A percentile compares a stretch with the other conserved stretches of the same genome.
phyloP scores from a whole-genome alignment of 768 basidiomycete genomes.

The Lactifluus piperatus region DNA sequence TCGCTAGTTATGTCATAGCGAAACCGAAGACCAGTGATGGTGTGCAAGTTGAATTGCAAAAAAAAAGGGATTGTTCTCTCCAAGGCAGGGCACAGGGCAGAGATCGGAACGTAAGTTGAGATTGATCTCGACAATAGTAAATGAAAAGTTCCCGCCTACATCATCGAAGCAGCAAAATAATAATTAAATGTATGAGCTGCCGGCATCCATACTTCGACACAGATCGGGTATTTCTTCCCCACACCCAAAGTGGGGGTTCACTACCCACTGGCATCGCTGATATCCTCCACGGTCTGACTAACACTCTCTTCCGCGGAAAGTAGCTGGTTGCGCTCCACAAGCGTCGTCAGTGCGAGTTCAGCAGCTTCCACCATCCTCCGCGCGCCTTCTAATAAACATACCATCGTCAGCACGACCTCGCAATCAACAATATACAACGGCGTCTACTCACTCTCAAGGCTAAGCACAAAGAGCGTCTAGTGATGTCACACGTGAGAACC shows the following conservation, averaged over 20 bases:
- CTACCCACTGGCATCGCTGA: not conserved
- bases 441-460: conserved; percentile 42
- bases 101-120: no score
- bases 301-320: not conserved
- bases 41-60: no score
- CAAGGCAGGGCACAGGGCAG: no score
- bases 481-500: not conserved
- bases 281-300: not conserved
- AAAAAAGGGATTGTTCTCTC: no score
- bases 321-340: conserved; percentile 27
- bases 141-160: no score
- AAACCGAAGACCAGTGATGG: no score
- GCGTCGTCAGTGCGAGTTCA: conserved; percentile 27
- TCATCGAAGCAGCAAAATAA: no score
- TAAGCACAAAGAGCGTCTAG: conserved; percentile 37
- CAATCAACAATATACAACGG: no score
- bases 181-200: no score
- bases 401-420: not conserved
- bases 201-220: no score
- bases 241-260: not conserved
- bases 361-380: conserved; percentile 28
- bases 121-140: no score
- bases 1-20: no score
- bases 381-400: conserved; percentile 27
- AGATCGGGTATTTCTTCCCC: not conserved